These are phyloP conservation scores for Amaranthus hypochondriacus DNA, from an alignment of 148 eudicot genomes.

Conservation along the genomic window DNA sequence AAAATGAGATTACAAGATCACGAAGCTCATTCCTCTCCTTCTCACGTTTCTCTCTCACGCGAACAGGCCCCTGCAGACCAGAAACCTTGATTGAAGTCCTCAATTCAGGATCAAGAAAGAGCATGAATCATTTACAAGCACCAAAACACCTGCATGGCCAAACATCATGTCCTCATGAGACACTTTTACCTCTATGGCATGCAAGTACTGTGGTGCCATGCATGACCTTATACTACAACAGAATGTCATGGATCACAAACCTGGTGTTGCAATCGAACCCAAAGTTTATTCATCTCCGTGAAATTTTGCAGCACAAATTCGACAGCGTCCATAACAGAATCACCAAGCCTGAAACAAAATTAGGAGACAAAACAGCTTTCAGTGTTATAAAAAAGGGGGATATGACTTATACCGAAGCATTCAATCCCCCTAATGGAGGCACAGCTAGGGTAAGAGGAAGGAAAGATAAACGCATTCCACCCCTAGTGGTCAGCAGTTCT, in stretches of 20 bases:
- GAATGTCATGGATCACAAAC: constrained; percentile 40
- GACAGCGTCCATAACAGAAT: constrained; percentile 88
- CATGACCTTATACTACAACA: constrained; percentile 29
- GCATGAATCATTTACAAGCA: constrained; percentile 85
- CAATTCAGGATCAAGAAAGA: constrained; percentile 89
- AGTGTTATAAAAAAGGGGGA: not conserved
- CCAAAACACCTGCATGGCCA: constrained; percentile 95
- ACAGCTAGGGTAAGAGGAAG: too few relatives aligned
- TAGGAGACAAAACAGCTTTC: not conserved
- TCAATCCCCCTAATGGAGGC: too few relatives aligned
- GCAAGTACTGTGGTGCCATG: constrained; percentile 69
- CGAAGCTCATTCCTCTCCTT: constrained; percentile 98
- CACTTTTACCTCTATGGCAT: constrained; percentile 66
- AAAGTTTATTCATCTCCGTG: constrained; percentile 95
- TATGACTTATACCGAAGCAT: not conserved
- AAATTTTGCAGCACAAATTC: constrained; percentile 98
- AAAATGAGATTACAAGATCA: constrained; percentile 69
- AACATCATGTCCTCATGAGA: constrained; percentile 83
- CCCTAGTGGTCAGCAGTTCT: too few relatives aligned
- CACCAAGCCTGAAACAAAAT: constrained; percentile 63
- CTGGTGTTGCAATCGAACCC: constrained; percentile 98
- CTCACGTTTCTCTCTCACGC: constrained; percentile 71
- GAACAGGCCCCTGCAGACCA: constrained; percentile 98
- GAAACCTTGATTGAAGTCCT: constrained; percentile 94
- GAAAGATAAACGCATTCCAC: too few relatives aligned